Evolutionary conservation across 768 basidiomycete species (phyloP).

Genomic region (Gymnopilus junonius): DNA sequence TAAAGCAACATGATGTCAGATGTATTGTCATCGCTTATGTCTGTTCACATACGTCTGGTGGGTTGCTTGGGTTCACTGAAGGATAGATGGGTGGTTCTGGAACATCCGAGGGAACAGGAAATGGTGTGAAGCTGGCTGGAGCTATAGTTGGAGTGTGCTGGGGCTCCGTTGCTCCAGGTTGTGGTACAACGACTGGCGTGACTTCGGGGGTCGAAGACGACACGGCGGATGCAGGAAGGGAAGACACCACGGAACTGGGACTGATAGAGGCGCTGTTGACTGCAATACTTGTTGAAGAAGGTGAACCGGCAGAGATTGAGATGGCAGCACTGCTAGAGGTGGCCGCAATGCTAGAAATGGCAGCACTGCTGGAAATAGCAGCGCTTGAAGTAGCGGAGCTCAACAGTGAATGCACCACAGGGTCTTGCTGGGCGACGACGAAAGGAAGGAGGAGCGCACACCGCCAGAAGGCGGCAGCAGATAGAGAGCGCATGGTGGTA

Average conservation of each 20-base stretch:
- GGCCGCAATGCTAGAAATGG: not conserved
- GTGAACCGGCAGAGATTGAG: not conserved
- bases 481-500: slow-evolving; percentile 9
- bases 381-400: not conserved
- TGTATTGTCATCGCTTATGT: not conserved
- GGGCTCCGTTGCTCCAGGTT: slow-evolving; percentile 5
- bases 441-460: slow-evolving; percentile 14
- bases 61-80: slow-evolving; percentile 54
- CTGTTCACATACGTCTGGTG: slow-evolving; percentile 39
- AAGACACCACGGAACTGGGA: not conserved
- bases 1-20: slow-evolving; percentile 12
- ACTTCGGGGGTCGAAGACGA: not conserved
- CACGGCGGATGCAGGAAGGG: slow-evolving; percentile 1
- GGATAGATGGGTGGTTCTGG: slow-evolving; percentile 60
- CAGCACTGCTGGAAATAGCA: not conserved
- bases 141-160: slow-evolving; percentile 9
- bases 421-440: slow-evolving; percentile 6
- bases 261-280: not conserved
- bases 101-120: slow-evolving; percentile 60
- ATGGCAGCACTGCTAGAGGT: not conserved
- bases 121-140: slow-evolving; percentile 50
- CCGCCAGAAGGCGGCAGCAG: slow-evolving; percentile 14
- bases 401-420: not conserved
- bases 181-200: not conserved
- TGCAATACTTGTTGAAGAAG: not conserved